Conservation (phyloP, 2,329 filamentous ascomycete genomes). For the Graphilbum fragrans region DNA sequence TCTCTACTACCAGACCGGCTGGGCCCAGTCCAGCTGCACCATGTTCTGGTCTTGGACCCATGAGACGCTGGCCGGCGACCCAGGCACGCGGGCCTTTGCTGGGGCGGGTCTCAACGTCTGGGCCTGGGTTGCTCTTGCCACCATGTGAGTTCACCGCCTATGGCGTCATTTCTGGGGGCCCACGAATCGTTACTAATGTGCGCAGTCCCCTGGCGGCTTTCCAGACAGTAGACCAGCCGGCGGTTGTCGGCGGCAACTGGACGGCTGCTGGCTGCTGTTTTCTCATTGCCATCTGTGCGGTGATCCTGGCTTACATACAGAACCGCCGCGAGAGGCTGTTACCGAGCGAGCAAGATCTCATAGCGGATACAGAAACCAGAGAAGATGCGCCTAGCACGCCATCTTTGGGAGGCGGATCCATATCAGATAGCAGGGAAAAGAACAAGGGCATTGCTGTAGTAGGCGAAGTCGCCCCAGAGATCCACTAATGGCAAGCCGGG, state of each 20-base stretch:
- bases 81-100: slow-evolving; percentile 4
- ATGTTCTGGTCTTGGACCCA: slow-evolving; percentile 10
- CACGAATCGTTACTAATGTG: neutral
- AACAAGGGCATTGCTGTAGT: no score
- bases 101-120: slow-evolving; percentile 8
- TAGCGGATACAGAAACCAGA: no score
- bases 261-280: slow-evolving; percentile 7
- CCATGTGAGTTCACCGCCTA: slow-evolving; percentile 3
- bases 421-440: no score
- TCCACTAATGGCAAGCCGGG: no score
- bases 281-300: no score
- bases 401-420: no score
- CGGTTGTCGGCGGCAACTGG: slow-evolving; percentile 6
- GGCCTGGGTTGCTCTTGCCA: slow-evolving; percentile 3
- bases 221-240: slow-evolving; percentile 8
- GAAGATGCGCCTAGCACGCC: no score
- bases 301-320: no score
- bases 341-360: no score
- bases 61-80: slow-evolving; percentile 7
- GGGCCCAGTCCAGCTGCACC: slow-evolving; percentile 3
- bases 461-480: no score
- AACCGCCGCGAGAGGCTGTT: no score
- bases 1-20: slow-evolving; percentile 6
- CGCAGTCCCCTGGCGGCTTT: slow-evolving; percentile 5
- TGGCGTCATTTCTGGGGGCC: neutral